These are phyloP conservation scores for Fonsecaea erecta DNA, from an alignment of 2,329 filamentous ascomycete species.

Conservation along the genomic window DNA sequence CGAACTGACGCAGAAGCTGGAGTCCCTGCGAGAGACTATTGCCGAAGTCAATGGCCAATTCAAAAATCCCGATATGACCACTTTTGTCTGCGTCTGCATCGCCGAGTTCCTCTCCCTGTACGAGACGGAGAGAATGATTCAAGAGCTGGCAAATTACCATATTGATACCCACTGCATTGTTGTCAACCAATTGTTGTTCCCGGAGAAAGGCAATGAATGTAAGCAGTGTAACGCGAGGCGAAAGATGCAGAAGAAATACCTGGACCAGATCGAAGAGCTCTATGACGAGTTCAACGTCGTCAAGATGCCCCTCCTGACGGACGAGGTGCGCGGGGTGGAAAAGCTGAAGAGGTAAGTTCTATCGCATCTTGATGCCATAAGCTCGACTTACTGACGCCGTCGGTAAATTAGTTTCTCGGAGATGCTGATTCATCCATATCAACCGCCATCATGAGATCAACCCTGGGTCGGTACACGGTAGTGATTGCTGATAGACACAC, in stretches of 20 bases:
- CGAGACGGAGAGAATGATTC: conserved; percentile 99
- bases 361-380: conserved; percentile 1
- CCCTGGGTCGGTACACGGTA: not conserved
- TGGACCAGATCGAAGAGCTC: conserved; percentile 97
- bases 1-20: conserved; percentile 93
- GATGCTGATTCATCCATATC: conserved; percentile 56
- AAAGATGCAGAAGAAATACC: conserved; percentile 99
- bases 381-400: conserved; percentile 2
- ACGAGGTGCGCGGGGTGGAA: conserved; percentile 95
- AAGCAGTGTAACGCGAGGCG: conserved; percentile 93
- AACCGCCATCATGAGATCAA: conserved; percentile 47
- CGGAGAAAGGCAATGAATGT: conserved; percentile 79
- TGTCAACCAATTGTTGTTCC: conserved; percentile 96
- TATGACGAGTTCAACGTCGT: conserved; percentile 99
- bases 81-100: conserved; percentile 98
- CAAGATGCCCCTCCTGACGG: conserved; percentile 93
- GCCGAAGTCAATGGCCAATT: conserved; percentile 96
- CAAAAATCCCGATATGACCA: conserved; percentile 93
- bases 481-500: not conserved
- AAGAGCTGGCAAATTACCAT: conserved; percentile 88
- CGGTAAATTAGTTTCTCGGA: conserved; percentile 50
- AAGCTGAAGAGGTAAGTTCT: conserved; percentile 75
- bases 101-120: conserved; percentile 95
- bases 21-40: conserved; percentile 89
- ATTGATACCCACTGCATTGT: conserved; percentile 98